A percentile compares a stretch with the other conserved stretches of the same genome.
Evolutionary conservation across 768 basidiomycete genomes (phyloP).

Genomic region (Lepiota venenata): DNA sequence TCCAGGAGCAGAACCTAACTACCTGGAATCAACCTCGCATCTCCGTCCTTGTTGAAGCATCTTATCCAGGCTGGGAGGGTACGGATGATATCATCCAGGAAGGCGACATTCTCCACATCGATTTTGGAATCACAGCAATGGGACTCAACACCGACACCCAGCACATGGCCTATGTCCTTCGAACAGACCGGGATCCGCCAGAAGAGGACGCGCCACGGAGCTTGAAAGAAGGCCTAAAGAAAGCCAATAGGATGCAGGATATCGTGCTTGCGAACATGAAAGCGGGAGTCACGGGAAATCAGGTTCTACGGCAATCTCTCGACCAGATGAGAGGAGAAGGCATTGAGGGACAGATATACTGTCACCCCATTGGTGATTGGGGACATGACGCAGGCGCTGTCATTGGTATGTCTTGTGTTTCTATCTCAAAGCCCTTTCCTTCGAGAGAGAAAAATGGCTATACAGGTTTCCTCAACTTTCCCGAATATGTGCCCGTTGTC

Average conservation of each 20-base stretch:
- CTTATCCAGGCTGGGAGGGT: slow-evolving; percentile 40
- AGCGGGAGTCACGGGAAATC: slow-evolving; percentile 43
- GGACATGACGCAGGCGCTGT: slow-evolving; percentile 51
- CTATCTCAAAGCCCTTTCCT: not conserved
- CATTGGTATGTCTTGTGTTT: slow-evolving; percentile 25
- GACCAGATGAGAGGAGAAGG: slow-evolving; percentile 42
- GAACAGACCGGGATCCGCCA: slow-evolving; percentile 23
- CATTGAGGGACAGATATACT: slow-evolving; percentile 47
- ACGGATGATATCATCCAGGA: slow-evolving; percentile 36
- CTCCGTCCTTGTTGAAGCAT: slow-evolving; percentile 36
- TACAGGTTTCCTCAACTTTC: slow-evolving; percentile 41
- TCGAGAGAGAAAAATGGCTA: no score
- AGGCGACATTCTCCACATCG: slow-evolving; percentile 52
- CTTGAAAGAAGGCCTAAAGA: slow-evolving; percentile 39
- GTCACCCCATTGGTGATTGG: slow-evolving; percentile 54
- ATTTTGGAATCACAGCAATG: slow-evolving; percentile 53
- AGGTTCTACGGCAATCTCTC: slow-evolving; percentile 37
- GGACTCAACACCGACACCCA: slow-evolving; percentile 55
- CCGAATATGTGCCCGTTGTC: slow-evolving; percentile 40
- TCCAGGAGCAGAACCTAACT: slow-evolving; percentile 40
- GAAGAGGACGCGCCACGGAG: slow-evolving; percentile 41
- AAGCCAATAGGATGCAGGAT: slow-evolving; percentile 51
- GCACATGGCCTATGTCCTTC: slow-evolving; percentile 53
- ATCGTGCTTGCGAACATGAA: slow-evolving; percentile 41
- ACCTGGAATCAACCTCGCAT: slow-evolving; percentile 57